Base-by-base conservation (phyloP, 2,329 filamentous ascomycete species). In the Clarireedia paspali region DNA sequence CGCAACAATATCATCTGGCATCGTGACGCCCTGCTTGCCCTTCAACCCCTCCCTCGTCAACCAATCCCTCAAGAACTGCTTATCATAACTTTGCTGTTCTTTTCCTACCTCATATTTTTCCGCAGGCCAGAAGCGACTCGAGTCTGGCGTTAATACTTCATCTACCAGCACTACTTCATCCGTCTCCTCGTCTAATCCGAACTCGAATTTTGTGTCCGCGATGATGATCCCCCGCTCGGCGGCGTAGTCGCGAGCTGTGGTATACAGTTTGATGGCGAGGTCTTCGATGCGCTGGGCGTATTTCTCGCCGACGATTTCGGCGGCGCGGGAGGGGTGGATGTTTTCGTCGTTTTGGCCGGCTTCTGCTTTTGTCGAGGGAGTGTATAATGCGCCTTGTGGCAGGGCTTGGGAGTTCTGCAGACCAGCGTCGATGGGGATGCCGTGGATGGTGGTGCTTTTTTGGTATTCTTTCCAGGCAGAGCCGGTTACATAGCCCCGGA, bases 51-150 rank as follows among this genome's bases (percentile, higher is more conserved):
- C 77, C 48, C 70, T 73, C 2, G 84, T 86, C 65, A 96, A 71
- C 88, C 90, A 96, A 72, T 96, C 85, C 38, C 91, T 77, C 63
- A 96, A 71, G 66, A 80, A 85, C 74, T 91, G 87, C 78, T 96
- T 96, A 70, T 96, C 91, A 63, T 92, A 94, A 72, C 88, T 94
- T 54, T 86, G 80, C 75, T 95, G 90, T 56, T 87, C 79, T 59
- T 77, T 78, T 2, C 91, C 91, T 17, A 88, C 72, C 68, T 84
- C 79, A 68, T 92, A 95, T 47, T 77, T 77, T 45, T 83, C 83
- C 60, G 79, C 82, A 0, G 85, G 84, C 91, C 92, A 97, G 78
- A 96, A 96, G 15, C 91, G 82, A 50, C 87, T 92, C 54, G 82
- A 87, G 70, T 90, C 87, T 2, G 91, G 90, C 6, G 90, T 95